Evolutionary conservation across 177 flowering plant species (phyloP), one percentile per base, ranked within the genome.

Genomic region (Telopea speciosissima): DNA sequence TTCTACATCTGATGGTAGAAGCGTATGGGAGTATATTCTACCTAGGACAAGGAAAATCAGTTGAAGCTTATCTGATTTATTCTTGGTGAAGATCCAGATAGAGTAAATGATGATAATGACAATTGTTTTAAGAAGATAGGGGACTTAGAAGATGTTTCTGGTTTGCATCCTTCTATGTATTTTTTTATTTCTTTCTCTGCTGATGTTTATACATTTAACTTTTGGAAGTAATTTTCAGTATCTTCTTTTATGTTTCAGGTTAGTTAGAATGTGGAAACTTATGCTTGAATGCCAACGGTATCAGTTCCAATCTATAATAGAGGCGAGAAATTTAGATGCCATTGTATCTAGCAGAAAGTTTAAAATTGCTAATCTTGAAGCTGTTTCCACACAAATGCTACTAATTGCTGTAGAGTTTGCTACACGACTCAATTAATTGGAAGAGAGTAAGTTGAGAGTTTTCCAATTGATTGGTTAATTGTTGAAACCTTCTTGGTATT

Each of bases 201-300:
- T 21, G 45, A 42, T 31, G 25, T 22, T 22, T 31, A 22, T 62
- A 21, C 33, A 59, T 28, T 42, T 9, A n/a, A 44, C 31, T 19
- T 49, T 24, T 62, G 11, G 19, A 42, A 40, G 66, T 62, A 25
- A 23, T 54, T 62, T 12, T 54, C 5, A 5, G n/a, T 58, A 58
- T 7, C 23, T 61, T 16, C 17, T 62, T 54, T 5, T 65, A 49
- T 63, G 3, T 44, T 80, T 72, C 87, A 96, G 99, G 85, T 81
- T 93, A 60, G 68, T 83, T 17, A 82, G 80, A 70, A 93, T 96
- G 97, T 96, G 99, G 99, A 86, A 81, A 79, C 75, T 77, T 36
- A 91, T 96, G 98, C 96, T 93, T 70, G 97, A 93, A 62, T 91
- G 98, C 76, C 99, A 96, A 76, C 90, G 64, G 33, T 80, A 36